phyloP scores from a whole-genome alignment of 208 protist species.

The Leishmania guyanensis region DNA sequence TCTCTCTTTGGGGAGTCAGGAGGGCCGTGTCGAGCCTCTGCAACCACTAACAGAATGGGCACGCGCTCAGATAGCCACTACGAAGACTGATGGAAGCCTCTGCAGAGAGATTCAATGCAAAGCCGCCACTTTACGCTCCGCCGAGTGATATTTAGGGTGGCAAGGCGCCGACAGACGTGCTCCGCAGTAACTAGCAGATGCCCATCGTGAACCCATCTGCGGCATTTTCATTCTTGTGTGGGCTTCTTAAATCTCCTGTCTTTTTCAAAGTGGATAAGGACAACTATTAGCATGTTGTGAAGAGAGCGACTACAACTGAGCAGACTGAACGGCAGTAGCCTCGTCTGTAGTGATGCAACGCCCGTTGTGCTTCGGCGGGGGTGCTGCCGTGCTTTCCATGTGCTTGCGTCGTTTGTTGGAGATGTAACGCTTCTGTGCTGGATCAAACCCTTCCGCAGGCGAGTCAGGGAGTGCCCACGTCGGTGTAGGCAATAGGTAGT shows the following conservation, averaged over 20 bases:
- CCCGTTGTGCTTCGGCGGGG: background rate
- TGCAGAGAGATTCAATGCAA: background rate
- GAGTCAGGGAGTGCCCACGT: conserved; percentile 71
- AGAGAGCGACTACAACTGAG: background rate
- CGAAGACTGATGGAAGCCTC: background rate
- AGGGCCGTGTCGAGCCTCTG: background rate
- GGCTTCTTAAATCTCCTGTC: background rate
- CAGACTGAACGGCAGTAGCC: conserved; percentile 4
- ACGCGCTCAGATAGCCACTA: background rate
- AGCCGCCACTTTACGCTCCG: background rate
- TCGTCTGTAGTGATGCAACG: background rate
- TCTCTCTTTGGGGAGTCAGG: background rate
- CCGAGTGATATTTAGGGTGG: too few species aligned
- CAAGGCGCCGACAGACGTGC: background rate
- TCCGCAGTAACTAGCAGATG: background rate
- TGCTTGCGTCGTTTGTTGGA: conserved; percentile 45
- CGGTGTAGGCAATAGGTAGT: conserved; percentile 81
- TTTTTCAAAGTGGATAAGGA: background rate
- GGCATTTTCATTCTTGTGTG: background rate
- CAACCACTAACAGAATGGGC: background rate
- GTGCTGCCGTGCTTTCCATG: conserved; percentile 16
- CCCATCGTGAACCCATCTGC: background rate
- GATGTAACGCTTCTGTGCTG: conserved; percentile 69
- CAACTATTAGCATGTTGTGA: conserved; percentile 2
- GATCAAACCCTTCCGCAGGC: conserved; percentile 86